Evolutionary conservation across 1,284 basidiomycete species (phyloP), one percentile per base, ranked within the genome.

Genomic region (Cutaneotrichosporon mucoides): DNA sequence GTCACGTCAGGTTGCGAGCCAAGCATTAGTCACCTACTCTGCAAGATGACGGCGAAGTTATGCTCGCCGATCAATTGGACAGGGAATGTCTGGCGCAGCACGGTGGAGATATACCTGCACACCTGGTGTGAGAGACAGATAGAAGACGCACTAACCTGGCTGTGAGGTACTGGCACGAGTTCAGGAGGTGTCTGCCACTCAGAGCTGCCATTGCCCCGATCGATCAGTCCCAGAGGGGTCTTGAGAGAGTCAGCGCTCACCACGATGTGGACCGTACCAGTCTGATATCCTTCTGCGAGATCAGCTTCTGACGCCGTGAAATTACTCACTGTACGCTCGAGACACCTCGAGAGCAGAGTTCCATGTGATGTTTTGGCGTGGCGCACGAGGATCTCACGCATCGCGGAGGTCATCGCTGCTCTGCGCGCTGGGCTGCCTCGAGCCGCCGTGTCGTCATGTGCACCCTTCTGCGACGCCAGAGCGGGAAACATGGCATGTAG

Each of bases 71-170:
- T 90, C 53, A 96, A 83, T 4, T 82, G 81, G 13, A 82, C 80
- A 0, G 93, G 89, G 44, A 98, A 84, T 3, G 96, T 83, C 1
- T 80, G 72, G 43, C 85, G 84, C 0, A 91, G 85, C 16, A 89
- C 81, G 0, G 84, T 70, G 1, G 80, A 77, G 4, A 85, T 83
- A 76, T 86, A 95, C 15, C 85, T 81, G 66, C 82, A 85, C 43
- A 96, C 88, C 88, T 90, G 59, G 11, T 2, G 36, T 59, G 36
- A 55, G 53, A 13, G 5, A 24, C 24, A 24, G 24, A 6, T 9
- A 16, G 15, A 36, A 1, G 6, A 9, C 6, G 2, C 0, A 71
- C 2, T 83, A 83, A 61, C 81, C 75, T 38, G 71, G 71, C 85
- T 83, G 47, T 66, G 64, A 7, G 57, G 56, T 15, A 56, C 15